Conservation (phyloP, 83 land plant species). For the Isoetes engelmannii region DNA sequence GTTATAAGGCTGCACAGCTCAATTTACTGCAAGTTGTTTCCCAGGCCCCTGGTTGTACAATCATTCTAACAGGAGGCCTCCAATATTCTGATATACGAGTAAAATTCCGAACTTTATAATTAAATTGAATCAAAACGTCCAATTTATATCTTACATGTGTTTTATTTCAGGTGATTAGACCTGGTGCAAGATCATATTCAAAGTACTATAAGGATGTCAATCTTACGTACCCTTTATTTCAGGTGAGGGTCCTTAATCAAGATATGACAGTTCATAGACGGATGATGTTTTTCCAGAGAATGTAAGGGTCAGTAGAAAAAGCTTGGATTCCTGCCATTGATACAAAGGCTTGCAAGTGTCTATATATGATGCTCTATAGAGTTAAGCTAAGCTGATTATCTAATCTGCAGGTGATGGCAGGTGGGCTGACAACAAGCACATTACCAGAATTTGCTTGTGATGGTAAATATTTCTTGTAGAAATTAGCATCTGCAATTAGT, state of each 20-base stretch:
- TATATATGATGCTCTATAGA: neutral
- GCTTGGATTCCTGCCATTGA: neutral
- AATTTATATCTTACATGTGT: neutral
- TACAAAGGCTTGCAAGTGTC: neutral
- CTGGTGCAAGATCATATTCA: constrained; percentile 1
- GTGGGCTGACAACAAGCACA: constrained; percentile 21
- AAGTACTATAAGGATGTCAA: constrained; percentile 6
- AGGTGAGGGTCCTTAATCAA: neutral
- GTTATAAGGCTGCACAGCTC: constrained; percentile 31
- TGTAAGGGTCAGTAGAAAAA: neutral
- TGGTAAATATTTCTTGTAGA: constrained; percentile 12
- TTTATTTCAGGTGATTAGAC: constrained; percentile 18
- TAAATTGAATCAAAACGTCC: neutral
- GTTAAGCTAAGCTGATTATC: neutral
- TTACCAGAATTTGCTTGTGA: constrained; percentile 20
- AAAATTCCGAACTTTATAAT: neutral
- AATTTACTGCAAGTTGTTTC: constrained; percentile 20
- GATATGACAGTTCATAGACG: neutral
- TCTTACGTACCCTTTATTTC: constrained; percentile 22
- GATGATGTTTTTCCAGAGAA: neutral
- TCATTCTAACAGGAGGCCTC: constrained; percentile 22
- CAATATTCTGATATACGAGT: constrained; percentile 31
- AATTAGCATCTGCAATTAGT: neutral
- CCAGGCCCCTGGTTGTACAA: constrained; percentile 18
- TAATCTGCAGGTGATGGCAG: constrained; percentile 18